Evolutionary conservation across 2,329 filamentous ascomycete genomes (phyloP), one percentile per base, ranked within the genome.

Genomic region (Botryosphaeria agaves): DNA sequence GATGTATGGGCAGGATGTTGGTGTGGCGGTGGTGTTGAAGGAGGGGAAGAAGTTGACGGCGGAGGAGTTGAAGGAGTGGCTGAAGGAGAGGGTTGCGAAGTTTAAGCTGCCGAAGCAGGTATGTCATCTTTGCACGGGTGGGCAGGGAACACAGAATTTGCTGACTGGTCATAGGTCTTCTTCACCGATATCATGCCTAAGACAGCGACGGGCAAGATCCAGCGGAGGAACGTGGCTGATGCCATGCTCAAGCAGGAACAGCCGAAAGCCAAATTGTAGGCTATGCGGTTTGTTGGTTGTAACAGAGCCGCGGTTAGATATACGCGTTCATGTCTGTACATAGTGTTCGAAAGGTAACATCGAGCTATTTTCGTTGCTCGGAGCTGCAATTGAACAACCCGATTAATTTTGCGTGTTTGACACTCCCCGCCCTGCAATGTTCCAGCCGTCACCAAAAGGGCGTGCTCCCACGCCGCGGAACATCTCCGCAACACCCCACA

Each of bases 161-260:
- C 11, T 33, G 28, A 33, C 26, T 37, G 17, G 33, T 11, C 8
- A 9, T 20, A 31, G 74, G 61, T 85, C 20, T 89, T 79, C 60
- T 84, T 89, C 43, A 81, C 81, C 20, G 68, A 82, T 34, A 59
- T 76, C 39, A 91, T 91, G 72, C 82, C 82, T 38, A 91, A 91
- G 66, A 87, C 83, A 3, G 81, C 82, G n/a, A 91, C 82, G 5
- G 82, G 82, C 33, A 91, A 91, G 63, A 78, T 91, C 35, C 82
- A 91, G 56, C 63, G 82, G 36, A 69, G 80, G 37, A 81, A 85
- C 44, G 81, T 91, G n/a, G 81, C 81, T 9, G 80, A 87, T 53
- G 71, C 70, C 18, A 87, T 91, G 79, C 62, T 76, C 52, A 80
- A 80, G 61, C 67, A 75, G 50, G 72, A 74, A 34, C 53, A 54